Evolutionary conservation across 1,139 yeast species (phyloP), one percentile per base, ranked within the genome.

Genomic region (Suhomyces bribrorum): DNA sequence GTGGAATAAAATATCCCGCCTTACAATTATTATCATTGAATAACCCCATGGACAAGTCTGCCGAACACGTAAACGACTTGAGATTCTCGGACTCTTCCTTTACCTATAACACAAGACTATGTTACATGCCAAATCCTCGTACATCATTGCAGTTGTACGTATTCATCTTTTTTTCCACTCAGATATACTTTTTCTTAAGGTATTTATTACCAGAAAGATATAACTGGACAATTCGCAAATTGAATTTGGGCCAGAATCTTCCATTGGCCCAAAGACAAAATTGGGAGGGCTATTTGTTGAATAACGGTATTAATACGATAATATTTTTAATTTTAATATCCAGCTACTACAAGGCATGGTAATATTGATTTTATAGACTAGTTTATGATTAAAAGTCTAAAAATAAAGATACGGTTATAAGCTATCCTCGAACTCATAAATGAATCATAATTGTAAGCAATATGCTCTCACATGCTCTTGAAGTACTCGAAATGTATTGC

Each of bases 1-100:
- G 88, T 75, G 97, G 97, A 0, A 81, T 92, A 26, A 62, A 71
- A 20, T 69, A 69, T 38, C 98, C 98, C 0, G 97, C 96, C 0
- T 75, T 89, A 35, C 97, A 92, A 56, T 61, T 92, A 27, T 61
- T 92, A 9, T 81, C 96, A 0, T 67, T 92, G 32, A 64, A 75
- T 57, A 80, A 83, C 45, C 78, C 82, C 2, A 54, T 25, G 25
- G 54, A 22, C 46, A 14, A 13, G 3, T 14, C 29, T 4, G 29
- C 32, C 22, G 13, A 26, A n/a, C 32, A 34, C 6, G 11, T 37
- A 35, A 56, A 48, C 23, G 43, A 53, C 22, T 46, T 44, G 11
- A 33, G 38, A 18, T 33, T 37, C 4, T 30, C 32, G 14, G 25
- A 32, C 22, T 27, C 39, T 7, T 11, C 23, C 11, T 36, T 31